Base-by-base conservation (phyloP, 2,329 filamentous ascomycete species). In the Aureobasidium sp. region DNA sequence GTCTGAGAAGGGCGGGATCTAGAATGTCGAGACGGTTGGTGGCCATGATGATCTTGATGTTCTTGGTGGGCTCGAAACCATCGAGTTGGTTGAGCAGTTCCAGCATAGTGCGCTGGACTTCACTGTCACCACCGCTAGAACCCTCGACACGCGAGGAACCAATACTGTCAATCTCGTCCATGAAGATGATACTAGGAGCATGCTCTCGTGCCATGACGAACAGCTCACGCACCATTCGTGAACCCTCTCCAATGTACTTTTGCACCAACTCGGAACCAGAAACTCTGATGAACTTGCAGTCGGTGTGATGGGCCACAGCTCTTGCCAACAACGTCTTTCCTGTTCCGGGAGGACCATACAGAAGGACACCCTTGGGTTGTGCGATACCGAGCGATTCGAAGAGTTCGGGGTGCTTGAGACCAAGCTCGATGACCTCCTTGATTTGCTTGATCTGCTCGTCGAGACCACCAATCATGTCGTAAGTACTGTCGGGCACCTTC, bases 401-500 rank as follows among this genome's bases (percentile, higher is more conserved):
- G 39, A 99, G 86, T 78, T 99, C 94, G 6, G 94, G 94, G 76
- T 99, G 94, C 81, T 97, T 97, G 66, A 99, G 85, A 67, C 94
- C 94, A 48, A 99, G 87, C 80, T 99, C 94, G 75, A 99, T 97
- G 70, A 99, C 94, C 78, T 99, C 94, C 79, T 99, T 99, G 82
- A 99, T 99, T 75, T 99, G 94, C 80, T 99, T 97, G 81, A 99
- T 97, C 75, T 99, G 94, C 76, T 99, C 93, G 74, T 99, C 94
- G 65, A 99, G 81, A 68, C 94, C 94, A 78, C 94, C 94, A 75
- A 99, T 99, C 94, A 99, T 99, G 79, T 99, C 94, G 81, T 99
- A 99, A 74, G 94, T 99, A 80, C 91, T 97, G 81, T 99, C 94
- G 17, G 94, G 94, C 17, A 99, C 94, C 82, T 99, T 99, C 75